Percentiles rank a stretch among this genome's conserved stretches.
These are phyloP conservation scores for Russula dissimulans DNA, from an alignment of 768 basidiomycete species.

Conservation along the genomic window DNA sequence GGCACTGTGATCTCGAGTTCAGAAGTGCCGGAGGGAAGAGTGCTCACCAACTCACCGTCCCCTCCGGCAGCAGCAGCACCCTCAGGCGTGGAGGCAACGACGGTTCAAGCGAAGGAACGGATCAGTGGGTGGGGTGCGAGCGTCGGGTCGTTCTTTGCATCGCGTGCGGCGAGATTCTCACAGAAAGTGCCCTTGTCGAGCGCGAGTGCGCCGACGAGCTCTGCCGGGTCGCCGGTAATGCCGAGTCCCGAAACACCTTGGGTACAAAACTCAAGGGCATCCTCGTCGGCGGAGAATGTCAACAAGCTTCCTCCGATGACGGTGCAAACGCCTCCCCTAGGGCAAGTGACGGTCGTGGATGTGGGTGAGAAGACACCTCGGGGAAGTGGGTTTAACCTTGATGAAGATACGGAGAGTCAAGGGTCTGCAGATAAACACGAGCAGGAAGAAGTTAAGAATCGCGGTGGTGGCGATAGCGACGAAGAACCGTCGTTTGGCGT, in stretches of 20 bases:
- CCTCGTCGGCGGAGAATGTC: not conserved
- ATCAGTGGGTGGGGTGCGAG: conserved; percentile 17
- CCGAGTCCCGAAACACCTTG: not conserved
- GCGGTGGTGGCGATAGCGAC: not conserved
- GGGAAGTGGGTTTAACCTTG: not conserved
- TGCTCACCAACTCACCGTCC: conserved; percentile 8
- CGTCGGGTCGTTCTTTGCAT: conserved; percentile 19
- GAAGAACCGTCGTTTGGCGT: conserved; percentile 15
- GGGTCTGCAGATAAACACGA: not conserved
- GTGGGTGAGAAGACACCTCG: conserved; percentile 3
- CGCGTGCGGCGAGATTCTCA: conserved; percentile 12
- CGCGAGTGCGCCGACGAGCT: conserved; percentile 1
- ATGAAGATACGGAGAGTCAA: not conserved
- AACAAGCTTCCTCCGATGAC: not conserved
- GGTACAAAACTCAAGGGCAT: not conserved
- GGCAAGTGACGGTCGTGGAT: not conserved
- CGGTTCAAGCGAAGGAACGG: conserved; percentile 14
- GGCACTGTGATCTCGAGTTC: conserved; percentile 25
- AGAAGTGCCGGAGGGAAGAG: conserved; percentile 20
- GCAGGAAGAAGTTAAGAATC: not conserved
- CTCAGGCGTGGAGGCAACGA: conserved; percentile 21
- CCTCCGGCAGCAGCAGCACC: not conserved
- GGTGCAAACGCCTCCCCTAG: not conserved
- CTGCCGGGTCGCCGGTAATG: conserved; percentile 2
- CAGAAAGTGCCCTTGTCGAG: conserved; percentile 3